Percentiles rank a stretch among this genome's conserved stretches.
phyloP scores from a whole-genome alignment of 805 yeast species.

The Deakozyma indianensis region DNA sequence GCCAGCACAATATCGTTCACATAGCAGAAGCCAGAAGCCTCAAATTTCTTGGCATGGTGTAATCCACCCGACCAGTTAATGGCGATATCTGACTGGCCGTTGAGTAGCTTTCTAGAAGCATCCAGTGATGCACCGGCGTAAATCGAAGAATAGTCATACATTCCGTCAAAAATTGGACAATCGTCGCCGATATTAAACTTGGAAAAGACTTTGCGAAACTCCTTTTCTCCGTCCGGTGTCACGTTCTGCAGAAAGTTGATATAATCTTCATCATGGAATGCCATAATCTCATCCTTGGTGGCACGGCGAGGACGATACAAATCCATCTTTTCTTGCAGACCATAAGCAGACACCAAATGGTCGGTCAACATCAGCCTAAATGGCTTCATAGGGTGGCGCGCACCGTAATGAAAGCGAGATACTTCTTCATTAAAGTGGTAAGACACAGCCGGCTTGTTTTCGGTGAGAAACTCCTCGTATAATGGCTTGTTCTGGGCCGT shows the following conservation, averaged over 20 bases:
- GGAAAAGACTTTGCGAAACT: slow-evolving; percentile 40
- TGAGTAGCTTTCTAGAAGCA: slow-evolving; percentile 69
- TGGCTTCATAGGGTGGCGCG: slow-evolving; percentile 97
- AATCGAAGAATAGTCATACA: slow-evolving; percentile 71
- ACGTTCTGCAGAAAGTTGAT: slow-evolving; percentile 60
- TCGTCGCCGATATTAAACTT: slow-evolving; percentile 88
- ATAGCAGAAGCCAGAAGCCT: slow-evolving; percentile 85
- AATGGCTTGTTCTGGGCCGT: slow-evolving; percentile 29
- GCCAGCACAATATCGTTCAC: slow-evolving; percentile 83
- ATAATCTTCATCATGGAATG: slow-evolving; percentile 82
- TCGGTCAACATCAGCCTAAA: slow-evolving; percentile 87
- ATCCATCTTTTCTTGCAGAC: slow-evolving; percentile 81
- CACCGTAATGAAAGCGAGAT: slow-evolving; percentile 76
- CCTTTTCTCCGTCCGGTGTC: slow-evolving; percentile 57
- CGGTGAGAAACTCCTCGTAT: slow-evolving; percentile 27
- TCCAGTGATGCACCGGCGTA: slow-evolving; percentile 86
- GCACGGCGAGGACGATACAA: slow-evolving; percentile 74
- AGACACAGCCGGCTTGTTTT: slow-evolving; percentile 38
- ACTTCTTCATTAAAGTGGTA: slow-evolving; percentile 81
- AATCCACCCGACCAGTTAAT: slow-evolving; percentile 89
- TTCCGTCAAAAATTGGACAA: slow-evolving; percentile 90
- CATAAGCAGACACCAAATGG: slow-evolving; percentile 74
- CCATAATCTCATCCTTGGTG: slow-evolving; percentile 59
- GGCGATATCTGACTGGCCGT: slow-evolving; percentile 80
- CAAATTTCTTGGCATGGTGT: slow-evolving; percentile 84